Conservation (phyloP, 176 grass and related monocot species). For the Triticum urartu region DNA sequence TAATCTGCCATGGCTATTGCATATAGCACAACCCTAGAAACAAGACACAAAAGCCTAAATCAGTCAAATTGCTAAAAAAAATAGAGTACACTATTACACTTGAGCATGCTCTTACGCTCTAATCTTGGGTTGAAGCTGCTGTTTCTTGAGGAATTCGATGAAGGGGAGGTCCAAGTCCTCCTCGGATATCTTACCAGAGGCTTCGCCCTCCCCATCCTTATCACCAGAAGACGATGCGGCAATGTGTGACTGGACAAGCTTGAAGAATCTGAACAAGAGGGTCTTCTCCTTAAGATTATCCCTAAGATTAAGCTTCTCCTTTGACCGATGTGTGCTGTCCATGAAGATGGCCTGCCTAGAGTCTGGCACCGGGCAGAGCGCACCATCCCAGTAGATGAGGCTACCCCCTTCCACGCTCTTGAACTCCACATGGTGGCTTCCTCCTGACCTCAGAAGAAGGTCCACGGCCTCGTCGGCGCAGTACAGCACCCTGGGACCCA, state of each 20-base stretch:
- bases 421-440: conserved; percentile 84
- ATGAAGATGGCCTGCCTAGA: conserved; percentile 77
- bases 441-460: conserved; percentile 69
- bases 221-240: background rate
- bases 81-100: conserved; percentile 8
- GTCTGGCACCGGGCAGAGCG: conserved; percentile 75
- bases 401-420: conserved; percentile 75
- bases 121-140: conserved; percentile 75
- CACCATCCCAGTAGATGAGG: conserved; percentile 78
- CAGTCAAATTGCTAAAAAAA: conserved; percentile 29
- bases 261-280: conserved; percentile 69
- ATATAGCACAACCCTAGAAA: conserved; percentile 85
- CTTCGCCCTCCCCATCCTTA: conserved; percentile 13
- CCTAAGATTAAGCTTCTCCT: background rate
- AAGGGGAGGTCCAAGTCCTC: conserved; percentile 77
- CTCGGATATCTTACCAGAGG: conserved; percentile 43
- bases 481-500: conserved; percentile 76
- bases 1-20: conserved; percentile 81
- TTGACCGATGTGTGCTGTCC: conserved; percentile 46
- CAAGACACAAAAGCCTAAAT: background rate
- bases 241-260: conserved; percentile 69
- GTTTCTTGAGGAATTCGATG: conserved; percentile 68
- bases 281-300: conserved; percentile 56
- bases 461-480: conserved; percentile 82
- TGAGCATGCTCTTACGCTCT: conserved; percentile 61